phyloP scores from a whole-genome alignment of 1,284 basidiomycete genomes.

The Lentinula novae-zelandiae region DNA sequence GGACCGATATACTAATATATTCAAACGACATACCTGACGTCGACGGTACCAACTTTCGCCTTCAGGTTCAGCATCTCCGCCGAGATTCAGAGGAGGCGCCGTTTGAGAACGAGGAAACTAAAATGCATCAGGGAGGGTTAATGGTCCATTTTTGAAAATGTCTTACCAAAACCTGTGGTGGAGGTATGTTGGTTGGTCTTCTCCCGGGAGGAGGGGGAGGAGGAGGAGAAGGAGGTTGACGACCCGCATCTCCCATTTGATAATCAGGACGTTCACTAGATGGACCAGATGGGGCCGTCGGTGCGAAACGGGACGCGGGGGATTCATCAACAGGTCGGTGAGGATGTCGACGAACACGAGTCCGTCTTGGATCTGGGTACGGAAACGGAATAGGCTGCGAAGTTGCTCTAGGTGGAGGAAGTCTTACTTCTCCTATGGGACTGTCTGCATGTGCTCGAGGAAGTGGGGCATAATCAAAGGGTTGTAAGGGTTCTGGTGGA shows the following conservation, averaged over 20 bases:
- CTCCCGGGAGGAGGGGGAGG: background rate
- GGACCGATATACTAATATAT: background rate
- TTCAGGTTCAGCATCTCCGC: background rate
- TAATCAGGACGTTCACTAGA: conserved; percentile 4
- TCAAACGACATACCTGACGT: background rate
- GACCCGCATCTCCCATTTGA: background rate
- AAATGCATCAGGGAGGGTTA: background rate
- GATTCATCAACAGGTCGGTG: background rate
- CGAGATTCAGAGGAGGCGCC: conserved; percentile 2
- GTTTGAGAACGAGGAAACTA: conserved; percentile 7
- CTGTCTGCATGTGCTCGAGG: conserved; percentile 42
- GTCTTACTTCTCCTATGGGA: conserved; percentile 22
- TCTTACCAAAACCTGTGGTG: conserved; percentile 7
- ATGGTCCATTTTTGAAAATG: background rate
- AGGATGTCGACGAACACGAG: background rate
- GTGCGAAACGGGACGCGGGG: background rate
- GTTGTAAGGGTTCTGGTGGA: conserved; percentile 12
- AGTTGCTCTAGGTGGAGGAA: background rate
- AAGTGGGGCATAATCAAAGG: conserved; percentile 15
- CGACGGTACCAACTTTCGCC: conserved; percentile 6
- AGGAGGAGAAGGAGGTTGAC: background rate
- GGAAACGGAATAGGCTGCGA: conserved; percentile 5
- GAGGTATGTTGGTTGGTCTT: background rate
- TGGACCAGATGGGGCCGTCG: background rate
- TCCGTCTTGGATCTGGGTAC: background rate